Evolutionary conservation across 208 protist genomes (phyloP).

Genomic region (Crithidia sp.): DNA sequence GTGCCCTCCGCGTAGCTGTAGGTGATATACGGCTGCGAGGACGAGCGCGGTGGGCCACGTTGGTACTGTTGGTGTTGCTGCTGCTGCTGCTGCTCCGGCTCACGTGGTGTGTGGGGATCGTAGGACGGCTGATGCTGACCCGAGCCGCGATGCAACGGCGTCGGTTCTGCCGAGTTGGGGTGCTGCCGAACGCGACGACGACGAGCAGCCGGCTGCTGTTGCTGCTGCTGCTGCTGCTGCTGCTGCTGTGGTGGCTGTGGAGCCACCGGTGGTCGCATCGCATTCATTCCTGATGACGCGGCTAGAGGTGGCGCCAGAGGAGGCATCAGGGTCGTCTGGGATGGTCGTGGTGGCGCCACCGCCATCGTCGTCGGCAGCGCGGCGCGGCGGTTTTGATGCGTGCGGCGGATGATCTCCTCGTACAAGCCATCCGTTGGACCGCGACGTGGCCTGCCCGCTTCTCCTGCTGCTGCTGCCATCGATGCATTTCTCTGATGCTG

Average conservation of each 20-base stretch:
- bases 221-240: constrained; percentile 1
- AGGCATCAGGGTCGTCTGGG: neutral
- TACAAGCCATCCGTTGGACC: constrained; percentile 21
- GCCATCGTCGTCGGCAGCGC: constrained; percentile 13
- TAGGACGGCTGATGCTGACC: neutral
- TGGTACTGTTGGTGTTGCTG: neutral
- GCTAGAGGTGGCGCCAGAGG: neutral
- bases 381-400: constrained; percentile 26
- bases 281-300: neutral
- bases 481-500: neutral
- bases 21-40: constrained; percentile 23
- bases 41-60: constrained; percentile 7
- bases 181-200: constrained; percentile 8
- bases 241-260: neutral
- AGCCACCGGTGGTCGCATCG: neutral
- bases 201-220: neutral
- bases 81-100: neutral
- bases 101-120: neutral
- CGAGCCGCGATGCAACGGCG: constrained; percentile 8
- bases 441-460: constrained; percentile 5
- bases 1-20: constrained; percentile 8
- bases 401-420: constrained; percentile 20
- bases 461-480: neutral
- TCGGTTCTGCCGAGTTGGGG: constrained; percentile 28
- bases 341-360: neutral